These are phyloP conservation scores for Syzygium grande DNA, from an alignment of 345 rosid species.

Conservation along the genomic window DNA sequence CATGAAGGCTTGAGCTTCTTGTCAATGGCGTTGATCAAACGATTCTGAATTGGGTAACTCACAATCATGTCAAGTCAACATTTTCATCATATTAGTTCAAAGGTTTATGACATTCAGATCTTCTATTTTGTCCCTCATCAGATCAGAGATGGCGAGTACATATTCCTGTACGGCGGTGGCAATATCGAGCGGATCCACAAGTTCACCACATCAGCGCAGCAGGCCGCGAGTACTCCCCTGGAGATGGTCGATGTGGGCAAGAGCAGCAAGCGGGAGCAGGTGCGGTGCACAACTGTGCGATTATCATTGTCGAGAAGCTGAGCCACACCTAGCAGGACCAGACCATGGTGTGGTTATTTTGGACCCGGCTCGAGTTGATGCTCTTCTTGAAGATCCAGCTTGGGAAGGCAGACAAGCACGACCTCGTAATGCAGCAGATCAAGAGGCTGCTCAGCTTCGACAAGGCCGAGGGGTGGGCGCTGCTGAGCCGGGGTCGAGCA, in stretches of 20 bases:
- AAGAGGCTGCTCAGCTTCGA: conserved; percentile 76
- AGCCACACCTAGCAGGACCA: conserved; percentile 50
- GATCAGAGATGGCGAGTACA: conserved; percentile 67
- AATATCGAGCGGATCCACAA: conserved; percentile 68
- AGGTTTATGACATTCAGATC: background rate
- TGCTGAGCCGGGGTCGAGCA: conserved; percentile 50
- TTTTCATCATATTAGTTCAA: background rate
- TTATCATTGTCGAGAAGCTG: conserved; percentile 40
- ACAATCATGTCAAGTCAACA: background rate
- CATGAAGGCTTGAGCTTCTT: conserved; percentile 69
- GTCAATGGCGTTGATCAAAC: conserved; percentile 58
- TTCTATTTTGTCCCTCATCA: conserved; percentile 4
- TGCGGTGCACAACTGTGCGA: conserved; percentile 23
- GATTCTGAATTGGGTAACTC: conserved; percentile 61
- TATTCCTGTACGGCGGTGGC: conserved; percentile 79
- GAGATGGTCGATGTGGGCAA: conserved; percentile 87
- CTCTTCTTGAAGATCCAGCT: conserved; percentile 82
- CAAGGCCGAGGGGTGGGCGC: conserved; percentile 74
- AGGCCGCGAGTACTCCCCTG: conserved; percentile 36
- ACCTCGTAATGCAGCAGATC: conserved; percentile 61
- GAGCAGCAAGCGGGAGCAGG: conserved; percentile 56
- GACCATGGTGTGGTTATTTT: conserved; percentile 81
- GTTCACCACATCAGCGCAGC: conserved; percentile 46
- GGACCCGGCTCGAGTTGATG: conserved; percentile 87
- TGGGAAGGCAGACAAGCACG: conserved; percentile 53